A percentile compares a stretch with the other conserved stretches of the same genome.
phyloP scores from a whole-genome alignment of 495 filamentous ascomycete species.

The Patellaria atrata region DNA sequence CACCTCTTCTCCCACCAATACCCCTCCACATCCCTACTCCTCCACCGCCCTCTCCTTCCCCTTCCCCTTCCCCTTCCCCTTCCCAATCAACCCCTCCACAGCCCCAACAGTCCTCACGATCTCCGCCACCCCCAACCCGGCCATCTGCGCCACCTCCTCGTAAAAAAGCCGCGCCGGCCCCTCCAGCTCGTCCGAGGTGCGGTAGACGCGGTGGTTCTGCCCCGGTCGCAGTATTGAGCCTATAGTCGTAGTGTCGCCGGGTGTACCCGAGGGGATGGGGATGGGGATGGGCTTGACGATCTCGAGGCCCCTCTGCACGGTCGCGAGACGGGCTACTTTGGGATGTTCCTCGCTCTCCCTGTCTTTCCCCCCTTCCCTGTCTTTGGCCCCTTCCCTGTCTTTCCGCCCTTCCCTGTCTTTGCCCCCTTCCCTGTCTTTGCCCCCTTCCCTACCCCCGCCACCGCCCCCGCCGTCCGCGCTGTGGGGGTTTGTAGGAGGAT shows the following conservation, averaged over 20 bases:
- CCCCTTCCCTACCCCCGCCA: constrained; percentile 6
- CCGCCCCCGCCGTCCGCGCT: not conserved
- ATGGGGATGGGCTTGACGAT: too few species aligned
- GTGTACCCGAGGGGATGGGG: too few species aligned
- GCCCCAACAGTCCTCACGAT: constrained; percentile 35
- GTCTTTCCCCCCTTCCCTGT: constrained; percentile 16
- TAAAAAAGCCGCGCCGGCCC: constrained; percentile 40
- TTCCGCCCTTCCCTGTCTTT: constrained; percentile 28
- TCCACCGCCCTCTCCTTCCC: constrained; percentile 25
- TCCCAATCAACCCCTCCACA: constrained; percentile 32
- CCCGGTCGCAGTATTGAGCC: constrained; percentile 35
- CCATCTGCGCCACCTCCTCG: constrained; percentile 36
- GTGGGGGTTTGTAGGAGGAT: constrained; percentile 6
- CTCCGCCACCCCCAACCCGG: constrained; percentile 33
- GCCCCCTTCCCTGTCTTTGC: constrained; percentile 20
- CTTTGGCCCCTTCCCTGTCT: constrained; percentile 20
- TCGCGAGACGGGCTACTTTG: too few species aligned
- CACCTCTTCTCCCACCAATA: not conserved
- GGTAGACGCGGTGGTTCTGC: constrained; percentile 42
- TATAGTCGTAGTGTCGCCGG: too few species aligned
- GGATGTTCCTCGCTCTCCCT: too few species aligned
- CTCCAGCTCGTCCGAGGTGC: constrained; percentile 40
- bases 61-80: constrained; percentile 26
- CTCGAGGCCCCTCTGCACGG: too few species aligned
- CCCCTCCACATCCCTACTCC: too few species aligned